Conservation (phyloP, 2,329 filamentous ascomycete species). For the Epichloe bromicola region DNA sequence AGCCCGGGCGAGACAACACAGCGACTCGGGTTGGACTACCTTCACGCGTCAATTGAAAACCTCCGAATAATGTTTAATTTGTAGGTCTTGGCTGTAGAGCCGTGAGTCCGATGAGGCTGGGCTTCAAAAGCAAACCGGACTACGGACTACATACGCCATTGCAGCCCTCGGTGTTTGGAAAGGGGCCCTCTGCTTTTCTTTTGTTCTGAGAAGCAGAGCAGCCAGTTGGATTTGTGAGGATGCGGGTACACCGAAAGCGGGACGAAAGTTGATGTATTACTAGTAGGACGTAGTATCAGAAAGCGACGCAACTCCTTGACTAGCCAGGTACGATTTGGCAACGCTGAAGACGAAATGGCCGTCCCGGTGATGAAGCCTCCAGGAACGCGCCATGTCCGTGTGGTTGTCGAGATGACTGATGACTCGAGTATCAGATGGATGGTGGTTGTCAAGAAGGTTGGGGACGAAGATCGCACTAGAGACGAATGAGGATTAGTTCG, state of each 20-base stretch:
- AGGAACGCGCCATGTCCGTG: constrained; percentile 3
- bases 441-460: background rate
- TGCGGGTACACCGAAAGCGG: no score
- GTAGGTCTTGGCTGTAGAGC: background rate
- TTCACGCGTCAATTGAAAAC: background rate
- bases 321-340: background rate
- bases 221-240: background rate
- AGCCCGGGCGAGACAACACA: background rate
- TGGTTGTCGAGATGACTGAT: background rate
- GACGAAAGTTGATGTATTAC: background rate
- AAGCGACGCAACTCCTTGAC: background rate
- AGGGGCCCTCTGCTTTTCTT: background rate
- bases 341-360: background rate
- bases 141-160: background rate
- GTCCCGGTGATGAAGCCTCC: background rate
- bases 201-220: background rate
- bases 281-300: background rate
- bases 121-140: background rate
- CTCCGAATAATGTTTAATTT: constrained; percentile 1
- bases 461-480: constrained; percentile 1
- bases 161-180: background rate
- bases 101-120: background rate
- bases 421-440: background rate
- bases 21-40: background rate
- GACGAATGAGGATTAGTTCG: background rate